Conservation (phyloP, 2,329 filamentous ascomycete species). For the Fusarium sambucinum region DNA sequence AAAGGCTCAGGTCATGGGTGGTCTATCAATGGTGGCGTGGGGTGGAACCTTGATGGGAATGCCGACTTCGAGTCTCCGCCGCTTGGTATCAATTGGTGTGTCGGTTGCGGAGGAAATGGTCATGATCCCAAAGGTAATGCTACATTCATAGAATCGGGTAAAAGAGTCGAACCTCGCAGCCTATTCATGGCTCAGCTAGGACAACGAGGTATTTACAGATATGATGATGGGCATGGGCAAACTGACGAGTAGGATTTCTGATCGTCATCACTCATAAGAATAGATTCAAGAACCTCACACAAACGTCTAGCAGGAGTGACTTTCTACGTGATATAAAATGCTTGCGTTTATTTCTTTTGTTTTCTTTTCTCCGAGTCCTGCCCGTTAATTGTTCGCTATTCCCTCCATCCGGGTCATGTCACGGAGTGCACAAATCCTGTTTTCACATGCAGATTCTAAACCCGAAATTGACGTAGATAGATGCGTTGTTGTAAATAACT, state of each 20-base stretch:
- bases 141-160: slow-evolving; percentile 3
- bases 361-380: too few relatives aligned
- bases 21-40: slow-evolving; percentile 43
- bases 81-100: slow-evolving; percentile 42
- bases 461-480: too few relatives aligned
- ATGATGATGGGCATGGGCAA: not conserved
- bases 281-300: too few relatives aligned
- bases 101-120: slow-evolving; percentile 20
- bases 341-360: too few relatives aligned
- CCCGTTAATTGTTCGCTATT: too few relatives aligned
- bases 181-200: slow-evolving; percentile 33
- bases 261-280: too few relatives aligned
- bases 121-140: slow-evolving; percentile 12
- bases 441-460: too few relatives aligned
- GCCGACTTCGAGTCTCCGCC: slow-evolving; percentile 32
- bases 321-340: too few relatives aligned
- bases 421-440: too few relatives aligned
- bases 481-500: too few relatives aligned
- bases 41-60: slow-evolving; percentile 32
- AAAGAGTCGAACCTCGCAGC: slow-evolving; percentile 24
- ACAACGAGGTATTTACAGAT: slow-evolving; percentile 5
- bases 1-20: slow-evolving; percentile 41
- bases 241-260: not conserved
- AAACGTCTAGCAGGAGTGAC: too few relatives aligned
- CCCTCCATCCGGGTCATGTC: too few relatives aligned